Evolutionary conservation across 2,329 filamentous ascomycete genomes (phyloP).

Genomic region (Colletotrichum camelliae): DNA sequence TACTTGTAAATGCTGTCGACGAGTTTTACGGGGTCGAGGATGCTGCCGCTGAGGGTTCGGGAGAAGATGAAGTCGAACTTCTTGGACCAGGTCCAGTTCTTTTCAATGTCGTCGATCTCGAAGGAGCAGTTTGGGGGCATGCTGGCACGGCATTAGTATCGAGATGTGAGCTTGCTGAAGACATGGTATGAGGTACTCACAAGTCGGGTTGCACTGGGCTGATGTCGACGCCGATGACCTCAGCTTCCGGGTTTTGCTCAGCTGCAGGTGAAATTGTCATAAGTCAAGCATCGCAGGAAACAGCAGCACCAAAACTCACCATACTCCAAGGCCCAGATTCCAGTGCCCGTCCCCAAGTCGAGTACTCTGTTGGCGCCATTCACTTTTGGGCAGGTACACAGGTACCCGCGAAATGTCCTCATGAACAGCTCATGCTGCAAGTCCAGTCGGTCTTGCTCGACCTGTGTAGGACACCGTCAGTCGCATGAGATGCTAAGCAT

Average conservation of each 20-base stretch:
- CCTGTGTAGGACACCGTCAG: background rate
- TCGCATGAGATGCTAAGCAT: rapidly evolving
- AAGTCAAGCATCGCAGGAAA: rapidly evolving
- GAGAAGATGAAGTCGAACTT: slow-evolving; percentile 41
- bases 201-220: slow-evolving; percentile 19
- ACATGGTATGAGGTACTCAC: background rate
- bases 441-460: slow-evolving; percentile 27
- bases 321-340: slow-evolving; percentile 32
- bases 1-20: slow-evolving; percentile 28
- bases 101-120: slow-evolving; percentile 42
- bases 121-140: slow-evolving; percentile 52
- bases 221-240: slow-evolving; percentile 24
- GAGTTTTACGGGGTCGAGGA: slow-evolving; percentile 29
- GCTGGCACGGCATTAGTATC: background rate
- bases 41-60: slow-evolving; percentile 34
- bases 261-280: slow-evolving; percentile 8
- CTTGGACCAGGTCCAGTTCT: slow-evolving; percentile 35
- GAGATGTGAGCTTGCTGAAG: background rate
- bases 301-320: slow-evolving; percentile 1
- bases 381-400: slow-evolving; percentile 32
- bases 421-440: slow-evolving; percentile 41
- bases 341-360: slow-evolving; percentile 31
- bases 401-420: slow-evolving; percentile 35
- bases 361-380: slow-evolving; percentile 24
- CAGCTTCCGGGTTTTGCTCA: slow-evolving; percentile 34